Conservation (phyloP, 306 rosid species). For the Spatholobus suberectus region DNA sequence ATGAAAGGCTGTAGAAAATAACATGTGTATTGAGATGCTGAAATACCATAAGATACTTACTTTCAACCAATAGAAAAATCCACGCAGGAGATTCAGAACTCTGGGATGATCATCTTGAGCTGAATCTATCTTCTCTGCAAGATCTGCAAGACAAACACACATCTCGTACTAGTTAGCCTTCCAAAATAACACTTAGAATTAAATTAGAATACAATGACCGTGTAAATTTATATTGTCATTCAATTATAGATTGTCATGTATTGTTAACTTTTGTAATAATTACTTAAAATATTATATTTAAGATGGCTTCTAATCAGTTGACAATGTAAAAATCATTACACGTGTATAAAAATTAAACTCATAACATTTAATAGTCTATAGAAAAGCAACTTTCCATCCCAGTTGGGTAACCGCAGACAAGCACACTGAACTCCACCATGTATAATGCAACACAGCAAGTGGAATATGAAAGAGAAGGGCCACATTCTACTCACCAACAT, state of each 20-base stretch:
- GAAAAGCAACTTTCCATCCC: neutral
- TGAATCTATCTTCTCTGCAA: slow-evolving; percentile 44
- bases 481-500: slow-evolving; percentile 42
- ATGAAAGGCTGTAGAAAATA: slow-evolving; percentile 24
- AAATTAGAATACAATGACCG: neutral
- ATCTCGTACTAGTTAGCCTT: slow-evolving; percentile 8
- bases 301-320: neutral
- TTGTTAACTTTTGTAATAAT: neutral
- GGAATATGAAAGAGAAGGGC: slow-evolving; percentile 6
- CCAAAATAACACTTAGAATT: neutral
- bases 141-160: slow-evolving; percentile 54
- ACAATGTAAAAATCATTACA: neutral
- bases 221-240: neutral
- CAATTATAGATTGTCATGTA: neutral
- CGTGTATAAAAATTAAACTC: neutral
- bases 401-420: neutral
- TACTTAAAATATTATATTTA: neutral
- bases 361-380: neutral
- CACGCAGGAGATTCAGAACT: slow-evolving; percentile 71
- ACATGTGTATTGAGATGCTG: slow-evolving; percentile 12
- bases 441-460: neutral
- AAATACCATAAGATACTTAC: slow-evolving; percentile 43
- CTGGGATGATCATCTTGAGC: slow-evolving; percentile 46
- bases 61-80: slow-evolving; percentile 70
- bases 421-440: neutral